Base-by-base conservation (phyloP, 2,329 filamentous ascomycete species). In the Arthroderma sp. region DNA sequence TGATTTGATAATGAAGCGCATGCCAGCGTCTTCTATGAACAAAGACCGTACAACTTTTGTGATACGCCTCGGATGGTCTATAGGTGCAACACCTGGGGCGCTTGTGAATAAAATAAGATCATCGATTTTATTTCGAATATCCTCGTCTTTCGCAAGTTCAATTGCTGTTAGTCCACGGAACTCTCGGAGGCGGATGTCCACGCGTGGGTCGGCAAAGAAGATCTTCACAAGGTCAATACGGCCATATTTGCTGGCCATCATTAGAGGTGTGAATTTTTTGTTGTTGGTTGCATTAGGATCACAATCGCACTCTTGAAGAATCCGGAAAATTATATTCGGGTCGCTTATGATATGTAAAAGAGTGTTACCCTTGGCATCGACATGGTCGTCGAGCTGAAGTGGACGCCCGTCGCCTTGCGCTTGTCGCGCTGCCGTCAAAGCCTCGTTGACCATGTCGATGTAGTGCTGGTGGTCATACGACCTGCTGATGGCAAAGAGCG, bases 221-320 rank as follows among this genome's bases (percentile, higher is more conserved):
- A 82, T 80, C 47, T 88, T 75, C 11, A 98, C 89, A 71, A 94
- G 86, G 55, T 96, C 91, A 44, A 94, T 83, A 50, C 91, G 78
- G 31, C 91, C 91, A 58, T 96, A 98, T 62, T 98, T 98, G 73
- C 89, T 96, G 5, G 89, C 89, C 50, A 98, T 83, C 91, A 98
- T 98, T 46, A 98, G 71, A 1, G 91, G 82, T 0, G 93, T 98
- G 58, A 98, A 96, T 40, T 78, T 82, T 66, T 86, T 94, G 55
- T 96, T 88, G 58, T 98, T 98, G 6, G 82, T 83, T 6, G 89
- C 88, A 64, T 98, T 98, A 45, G 89, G 85, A 58, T 98, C 87
- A n/a, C 87, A 83, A 54, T 98, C 91, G 64, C 88, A 94, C 48
- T 82, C 76, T 45, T 83, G 75, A 32, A 98, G 69, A 36, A 96